Evolutionary conservation across 305 asterid species (phyloP).

Genomic region (Euphrasia arctica): DNA sequence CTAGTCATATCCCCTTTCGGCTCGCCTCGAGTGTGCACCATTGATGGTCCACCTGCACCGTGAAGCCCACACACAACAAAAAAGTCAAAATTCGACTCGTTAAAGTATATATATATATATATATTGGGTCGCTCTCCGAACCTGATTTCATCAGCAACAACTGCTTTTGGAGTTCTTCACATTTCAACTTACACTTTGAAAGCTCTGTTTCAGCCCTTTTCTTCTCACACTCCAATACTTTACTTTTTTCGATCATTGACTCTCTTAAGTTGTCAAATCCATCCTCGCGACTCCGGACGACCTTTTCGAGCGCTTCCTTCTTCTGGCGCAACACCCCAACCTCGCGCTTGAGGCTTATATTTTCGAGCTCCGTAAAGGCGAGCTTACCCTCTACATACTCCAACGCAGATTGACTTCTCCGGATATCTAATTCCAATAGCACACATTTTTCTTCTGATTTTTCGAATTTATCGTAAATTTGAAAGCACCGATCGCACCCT

Average conservation of each 20-base stretch:
- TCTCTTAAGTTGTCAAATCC: conserved; percentile 30
- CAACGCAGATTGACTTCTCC: conserved; percentile 24
- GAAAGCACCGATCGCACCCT: conserved; percentile 33
- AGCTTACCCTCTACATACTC: conserved; percentile 31
- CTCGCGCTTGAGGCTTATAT: conserved; percentile 29
- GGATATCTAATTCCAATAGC: conserved; percentile 30
- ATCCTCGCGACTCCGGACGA: conserved; percentile 19
- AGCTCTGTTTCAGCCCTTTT: conserved; percentile 39
- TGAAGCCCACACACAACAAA: conserved; percentile 5
- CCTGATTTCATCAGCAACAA: conserved; percentile 29
- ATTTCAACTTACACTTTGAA: conserved; percentile 45
- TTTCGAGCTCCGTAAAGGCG: conserved; percentile 18
- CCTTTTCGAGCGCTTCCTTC: conserved; percentile 37
- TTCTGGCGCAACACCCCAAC: conserved; percentile 32
- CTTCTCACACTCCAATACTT: conserved; percentile 49
- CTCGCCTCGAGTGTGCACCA: neutral
- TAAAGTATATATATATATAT: neutral
- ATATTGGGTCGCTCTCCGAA: neutral
- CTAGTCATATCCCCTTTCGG: conserved; percentile 14
- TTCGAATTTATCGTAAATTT: conserved; percentile 31
- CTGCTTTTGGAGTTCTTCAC: conserved; percentile 37
- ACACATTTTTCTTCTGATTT: conserved; percentile 27
- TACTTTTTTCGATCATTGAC: conserved; percentile 50
- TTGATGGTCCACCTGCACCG: conserved; percentile 9
- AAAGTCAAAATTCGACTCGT: neutral